Conservation (phyloP, 805 yeast genomes). For the Saturnispora serradocipensis region DNA sequence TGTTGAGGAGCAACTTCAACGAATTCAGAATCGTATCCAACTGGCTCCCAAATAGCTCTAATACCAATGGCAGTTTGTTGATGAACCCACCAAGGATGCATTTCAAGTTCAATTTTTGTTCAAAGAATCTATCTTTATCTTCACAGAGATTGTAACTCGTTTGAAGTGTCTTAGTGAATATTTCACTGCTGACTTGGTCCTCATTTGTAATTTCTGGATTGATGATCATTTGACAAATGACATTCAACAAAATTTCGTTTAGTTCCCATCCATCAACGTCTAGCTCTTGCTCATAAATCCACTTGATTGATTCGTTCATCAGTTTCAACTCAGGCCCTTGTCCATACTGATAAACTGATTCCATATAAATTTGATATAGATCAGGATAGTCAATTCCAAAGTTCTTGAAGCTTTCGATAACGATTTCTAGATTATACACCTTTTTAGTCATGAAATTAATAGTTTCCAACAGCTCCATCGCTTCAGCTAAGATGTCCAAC, state of each 20-base stretch:
- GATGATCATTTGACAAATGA: constrained; percentile 11
- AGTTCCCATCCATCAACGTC: constrained; percentile 18
- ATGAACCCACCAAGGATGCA: constrained; percentile 10
- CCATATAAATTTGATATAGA: constrained; percentile 39
- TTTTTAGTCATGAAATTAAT: constrained; percentile 51
- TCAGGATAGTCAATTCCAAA: constrained; percentile 45
- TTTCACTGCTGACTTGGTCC: not conserved
- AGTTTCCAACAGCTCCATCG: constrained; percentile 61
- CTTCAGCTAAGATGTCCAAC: constrained; percentile 68
- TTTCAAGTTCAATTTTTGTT: constrained; percentile 5
- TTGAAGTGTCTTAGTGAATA: constrained; percentile 5
- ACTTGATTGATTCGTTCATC: constrained; percentile 18
- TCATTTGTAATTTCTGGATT: not conserved
- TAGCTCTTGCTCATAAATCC: constrained; percentile 13
- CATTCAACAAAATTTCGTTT: constrained; percentile 16
- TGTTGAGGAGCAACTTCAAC: constrained; percentile 5
- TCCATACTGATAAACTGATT: constrained; percentile 38
- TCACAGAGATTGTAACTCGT: constrained; percentile 5
- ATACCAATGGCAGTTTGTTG: constrained; percentile 4
- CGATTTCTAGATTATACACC: constrained; percentile 26
- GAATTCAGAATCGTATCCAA: constrained; percentile 4
- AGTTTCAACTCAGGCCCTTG: constrained; percentile 13
- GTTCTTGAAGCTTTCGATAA: constrained; percentile 39
- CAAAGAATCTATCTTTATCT: constrained; percentile 14
- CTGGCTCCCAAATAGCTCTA: constrained; percentile 6